Percentiles rank a stretch among this genome's conserved stretches.
These are phyloP conservation scores for Sporisorium iseilematis-ciliati DNA, from an alignment of 1,284 basidiomycete species.

Conservation along the genomic window DNA sequence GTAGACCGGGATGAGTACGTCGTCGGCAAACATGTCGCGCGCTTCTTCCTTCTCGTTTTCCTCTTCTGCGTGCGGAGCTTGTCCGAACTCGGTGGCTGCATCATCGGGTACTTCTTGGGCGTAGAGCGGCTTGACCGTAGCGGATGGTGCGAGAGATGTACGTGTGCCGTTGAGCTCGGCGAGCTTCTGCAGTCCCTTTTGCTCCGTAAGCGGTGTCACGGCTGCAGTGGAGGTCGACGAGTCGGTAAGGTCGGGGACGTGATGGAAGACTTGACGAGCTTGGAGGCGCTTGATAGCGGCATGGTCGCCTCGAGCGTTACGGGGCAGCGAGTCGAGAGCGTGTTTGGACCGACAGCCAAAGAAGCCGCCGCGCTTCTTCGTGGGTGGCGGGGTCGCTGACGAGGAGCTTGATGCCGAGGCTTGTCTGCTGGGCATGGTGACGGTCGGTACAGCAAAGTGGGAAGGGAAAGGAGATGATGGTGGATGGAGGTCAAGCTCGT, in stretches of 20 bases:
- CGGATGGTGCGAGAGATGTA: not conserved
- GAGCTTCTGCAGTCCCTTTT: conserved; percentile 22
- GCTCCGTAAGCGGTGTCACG: conserved; percentile 19
- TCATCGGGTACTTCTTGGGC: conserved; percentile 21
- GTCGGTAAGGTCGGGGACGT: conserved; percentile 11
- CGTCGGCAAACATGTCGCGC: conserved; percentile 30
- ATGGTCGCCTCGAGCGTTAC: conserved; percentile 39
- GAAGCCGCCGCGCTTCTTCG: conserved; percentile 43
- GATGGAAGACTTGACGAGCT: conserved; percentile 35
- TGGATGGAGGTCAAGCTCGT: not conserved
- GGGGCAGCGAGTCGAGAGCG: conserved; percentile 51
- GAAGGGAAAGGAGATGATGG: not conserved
- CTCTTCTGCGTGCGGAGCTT: not conserved
- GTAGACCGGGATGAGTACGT: conserved; percentile 9
- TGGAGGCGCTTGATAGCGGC: conserved; percentile 49
- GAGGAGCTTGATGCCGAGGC: conserved; percentile 18
- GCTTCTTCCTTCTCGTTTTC: conserved; percentile 29
- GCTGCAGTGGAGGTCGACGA: conserved; percentile 17
- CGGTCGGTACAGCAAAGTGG: not conserved
- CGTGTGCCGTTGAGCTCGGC: conserved; percentile 19
- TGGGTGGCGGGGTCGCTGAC: conserved; percentile 31
- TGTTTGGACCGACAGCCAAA: conserved; percentile 50
- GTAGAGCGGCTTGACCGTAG: conserved; percentile 17
- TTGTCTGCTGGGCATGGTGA: conserved; percentile 22
- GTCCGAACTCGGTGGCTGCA: conserved; percentile 4